Evolutionary conservation across 495 filamentous ascomycete genomes (phyloP).

Genomic region (Penicillium daleae): DNA sequence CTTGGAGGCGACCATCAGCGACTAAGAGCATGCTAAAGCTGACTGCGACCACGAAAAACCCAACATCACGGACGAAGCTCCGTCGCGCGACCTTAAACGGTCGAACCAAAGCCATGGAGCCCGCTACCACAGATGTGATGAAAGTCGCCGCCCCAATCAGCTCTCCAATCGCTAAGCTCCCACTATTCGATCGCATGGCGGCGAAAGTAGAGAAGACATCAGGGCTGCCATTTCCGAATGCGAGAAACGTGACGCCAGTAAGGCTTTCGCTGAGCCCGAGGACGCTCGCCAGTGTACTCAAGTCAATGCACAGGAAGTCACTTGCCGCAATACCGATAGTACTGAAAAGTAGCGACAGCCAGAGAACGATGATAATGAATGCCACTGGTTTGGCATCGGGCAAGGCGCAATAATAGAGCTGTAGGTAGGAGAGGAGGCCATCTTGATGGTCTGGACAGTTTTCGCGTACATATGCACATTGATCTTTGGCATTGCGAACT

Average conservation of each 20-base stretch:
- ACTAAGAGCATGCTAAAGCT: constrained; percentile 87
- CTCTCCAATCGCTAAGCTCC: constrained; percentile 93
- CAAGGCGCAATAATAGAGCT: constrained; percentile 87
- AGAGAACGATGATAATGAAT: constrained; percentile 74
- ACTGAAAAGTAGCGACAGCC: constrained; percentile 91
- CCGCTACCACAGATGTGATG: constrained; percentile 95
- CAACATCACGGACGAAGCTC: constrained; percentile 90
- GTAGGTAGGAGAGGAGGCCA: constrained; percentile 85
- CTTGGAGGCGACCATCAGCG: constrained; percentile 77
- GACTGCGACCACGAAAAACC: constrained; percentile 89
- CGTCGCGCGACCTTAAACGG: constrained; percentile 88
- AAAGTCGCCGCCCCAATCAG: constrained; percentile 94
- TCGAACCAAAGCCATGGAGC: constrained; percentile 95
- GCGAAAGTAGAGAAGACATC: constrained; percentile 99
- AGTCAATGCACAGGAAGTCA: constrained; percentile 97
- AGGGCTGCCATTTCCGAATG: constrained; percentile 98
- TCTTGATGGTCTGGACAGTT: constrained; percentile 91
- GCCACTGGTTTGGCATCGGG: constrained; percentile 71
- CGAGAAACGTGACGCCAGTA: constrained; percentile 94
- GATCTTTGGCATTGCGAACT: constrained; percentile 74
- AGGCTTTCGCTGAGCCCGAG: constrained; percentile 94
- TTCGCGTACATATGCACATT: constrained; percentile 81
- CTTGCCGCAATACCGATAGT: constrained; percentile 98
- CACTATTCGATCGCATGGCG: constrained; percentile 95
- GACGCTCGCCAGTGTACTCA: constrained; percentile 86